Evolutionary conservation across 495 filamentous ascomycete genomes (phyloP).

Genomic region (Pyronema omphalodes): DNA sequence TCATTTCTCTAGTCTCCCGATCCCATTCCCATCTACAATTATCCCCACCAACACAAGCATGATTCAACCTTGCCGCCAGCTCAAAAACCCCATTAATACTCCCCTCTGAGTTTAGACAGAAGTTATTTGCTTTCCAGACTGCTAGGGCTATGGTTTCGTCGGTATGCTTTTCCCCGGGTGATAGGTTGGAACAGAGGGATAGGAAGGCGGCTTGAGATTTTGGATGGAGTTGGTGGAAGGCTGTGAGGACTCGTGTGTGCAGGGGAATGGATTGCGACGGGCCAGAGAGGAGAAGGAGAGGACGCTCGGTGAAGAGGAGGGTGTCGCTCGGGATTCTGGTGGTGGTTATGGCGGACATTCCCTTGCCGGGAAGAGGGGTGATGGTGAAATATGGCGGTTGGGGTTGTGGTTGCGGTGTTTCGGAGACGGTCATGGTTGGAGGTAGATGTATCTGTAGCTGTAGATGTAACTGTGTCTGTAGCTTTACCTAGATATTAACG

Average conservation of each 20-base stretch:
- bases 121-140: conserved; percentile 20
- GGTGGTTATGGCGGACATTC: conserved; percentile 14
- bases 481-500: too few species aligned
- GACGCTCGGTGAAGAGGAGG: conserved; percentile 12
- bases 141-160: conserved; percentile 8
- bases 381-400: conserved; percentile 9
- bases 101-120: conserved; percentile 14
- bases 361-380: conserved; percentile 12
- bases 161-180: not conserved
- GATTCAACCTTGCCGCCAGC: conserved; percentile 16
- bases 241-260: conserved; percentile 3
- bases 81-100: conserved; percentile 15
- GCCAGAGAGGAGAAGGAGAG: conserved; percentile 13
- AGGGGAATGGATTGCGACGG: conserved; percentile 2
- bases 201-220: conserved; percentile 3
- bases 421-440: too few species aligned
- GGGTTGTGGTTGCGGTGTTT: not conserved
- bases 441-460: too few species aligned
- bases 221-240: conserved; percentile 5
- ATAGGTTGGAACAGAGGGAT: conserved; percentile 4
- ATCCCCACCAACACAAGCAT: conserved; percentile 19
- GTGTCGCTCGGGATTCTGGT: conserved; percentile 12
- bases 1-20: conserved; percentile 8
- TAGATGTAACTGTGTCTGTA: too few species aligned
- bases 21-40: conserved; percentile 19